These are phyloP conservation scores for Rugiboletus extremiorientalis DNA, from an alignment of 1,284 basidiomycete genomes.

Conservation along the genomic window DNA sequence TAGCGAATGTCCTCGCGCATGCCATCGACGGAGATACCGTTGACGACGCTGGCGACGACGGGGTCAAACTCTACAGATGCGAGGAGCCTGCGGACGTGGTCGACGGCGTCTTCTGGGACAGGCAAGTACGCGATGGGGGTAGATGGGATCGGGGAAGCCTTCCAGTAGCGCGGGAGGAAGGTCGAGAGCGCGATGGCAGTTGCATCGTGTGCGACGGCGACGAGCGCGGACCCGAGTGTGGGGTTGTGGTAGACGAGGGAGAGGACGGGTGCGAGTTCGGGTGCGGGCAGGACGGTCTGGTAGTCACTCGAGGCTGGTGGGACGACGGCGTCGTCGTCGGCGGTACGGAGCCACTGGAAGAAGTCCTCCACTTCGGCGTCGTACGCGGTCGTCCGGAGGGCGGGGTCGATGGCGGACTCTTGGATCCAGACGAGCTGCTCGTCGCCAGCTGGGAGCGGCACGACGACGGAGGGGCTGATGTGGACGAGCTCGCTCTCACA, in stretches of 20 bases:
- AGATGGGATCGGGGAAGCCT: conserved; percentile 50
- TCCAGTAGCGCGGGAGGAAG: conserved; percentile 62
- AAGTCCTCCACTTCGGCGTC: conserved; percentile 37
- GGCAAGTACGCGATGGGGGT: conserved; percentile 48
- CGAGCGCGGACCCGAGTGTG: conserved; percentile 17
- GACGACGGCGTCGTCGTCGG: conserved; percentile 21
- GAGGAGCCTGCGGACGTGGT: conserved; percentile 51
- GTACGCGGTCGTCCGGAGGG: conserved; percentile 34
- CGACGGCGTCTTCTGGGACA: conserved; percentile 51
- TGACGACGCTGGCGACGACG: conserved; percentile 58
- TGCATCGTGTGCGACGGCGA: conserved; percentile 19
- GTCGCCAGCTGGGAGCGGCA: conserved; percentile 25
- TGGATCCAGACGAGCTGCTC: conserved; percentile 62
- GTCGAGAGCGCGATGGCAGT: conserved; percentile 37
- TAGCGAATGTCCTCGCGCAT: conserved; percentile 73
- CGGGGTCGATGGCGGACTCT: conserved; percentile 48
- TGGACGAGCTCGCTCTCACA: conserved; percentile 32
- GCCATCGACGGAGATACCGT: conserved; percentile 58
- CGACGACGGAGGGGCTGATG: conserved; percentile 10
- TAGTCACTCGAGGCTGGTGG: conserved; percentile 6
- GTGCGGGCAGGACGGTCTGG: conserved; percentile 22
- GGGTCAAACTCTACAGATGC: conserved; percentile 56
- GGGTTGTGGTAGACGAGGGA: conserved; percentile 17
- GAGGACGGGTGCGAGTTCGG: neutral
- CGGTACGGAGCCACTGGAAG: conserved; percentile 25